These are phyloP conservation scores for Vicia sativa DNA, from an alignment of 306 rosid genomes.

Conservation along the genomic window DNA sequence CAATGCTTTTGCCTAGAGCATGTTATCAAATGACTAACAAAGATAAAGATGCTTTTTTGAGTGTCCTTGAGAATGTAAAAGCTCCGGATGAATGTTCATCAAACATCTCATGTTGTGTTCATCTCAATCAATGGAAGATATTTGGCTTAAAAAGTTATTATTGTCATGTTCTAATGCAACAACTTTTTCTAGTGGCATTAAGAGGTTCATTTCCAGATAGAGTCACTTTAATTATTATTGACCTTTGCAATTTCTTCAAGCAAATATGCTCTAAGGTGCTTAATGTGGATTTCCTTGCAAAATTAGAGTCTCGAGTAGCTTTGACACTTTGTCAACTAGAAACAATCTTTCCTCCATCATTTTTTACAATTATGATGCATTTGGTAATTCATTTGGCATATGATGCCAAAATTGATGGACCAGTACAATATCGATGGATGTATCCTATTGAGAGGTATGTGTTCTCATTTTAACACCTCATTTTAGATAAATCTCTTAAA, in stretches of 20 bases:
- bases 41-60: no score
- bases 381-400: neutral
- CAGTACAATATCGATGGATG: neutral
- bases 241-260: neutral
- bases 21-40: conserved; percentile 10
- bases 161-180: neutral
- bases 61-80: no score
- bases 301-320: neutral
- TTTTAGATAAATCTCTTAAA: neutral
- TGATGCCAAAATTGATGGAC: conserved; percentile 3
- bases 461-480: no score
- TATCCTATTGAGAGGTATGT: conserved; percentile 1
- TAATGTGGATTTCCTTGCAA: neutral
- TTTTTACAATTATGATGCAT: no score
- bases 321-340: no score
- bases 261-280: conserved; percentile 2
- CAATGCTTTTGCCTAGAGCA: neutral
- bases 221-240: neutral
- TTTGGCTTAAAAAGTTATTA: neutral
- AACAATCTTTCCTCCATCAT: no score
- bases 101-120: no score
- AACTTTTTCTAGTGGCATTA: neutral
- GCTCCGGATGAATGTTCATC: no score
- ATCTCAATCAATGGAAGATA: neutral
- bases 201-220: neutral